A percentile compares a stretch with the other conserved stretches of the same genome.
These are phyloP conservation scores for Epichloe gansuensis DNA, from an alignment of 2,329 filamentous ascomycete genomes.

Conservation along the genomic window DNA sequence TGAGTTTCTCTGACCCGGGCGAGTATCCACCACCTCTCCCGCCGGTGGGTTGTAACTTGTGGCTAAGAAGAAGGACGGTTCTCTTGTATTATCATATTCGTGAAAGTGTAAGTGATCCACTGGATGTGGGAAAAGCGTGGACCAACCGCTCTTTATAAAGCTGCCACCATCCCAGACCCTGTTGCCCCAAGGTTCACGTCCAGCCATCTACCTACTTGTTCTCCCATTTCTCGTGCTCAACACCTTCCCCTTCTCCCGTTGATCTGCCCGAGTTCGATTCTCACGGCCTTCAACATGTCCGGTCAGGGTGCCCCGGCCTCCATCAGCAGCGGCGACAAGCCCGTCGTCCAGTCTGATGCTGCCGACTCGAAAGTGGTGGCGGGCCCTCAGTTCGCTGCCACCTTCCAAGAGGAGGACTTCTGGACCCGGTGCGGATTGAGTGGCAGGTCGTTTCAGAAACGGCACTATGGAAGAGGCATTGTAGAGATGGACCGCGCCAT, in stretches of 20 bases:
- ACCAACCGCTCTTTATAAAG: neutral
- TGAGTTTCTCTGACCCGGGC: neutral
- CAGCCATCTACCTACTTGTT: no score
- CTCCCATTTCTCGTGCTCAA: no score
- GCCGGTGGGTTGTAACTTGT: neutral
- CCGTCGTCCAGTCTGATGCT: neutral
- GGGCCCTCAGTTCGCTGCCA: constrained; percentile 5
- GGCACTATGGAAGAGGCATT: constrained; percentile 17
- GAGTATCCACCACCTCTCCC: neutral
- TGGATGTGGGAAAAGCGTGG: neutral
- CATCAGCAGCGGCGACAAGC: constrained; percentile 5
- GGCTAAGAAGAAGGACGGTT: neutral
- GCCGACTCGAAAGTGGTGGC: constrained; percentile 5
- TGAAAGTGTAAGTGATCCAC: neutral
- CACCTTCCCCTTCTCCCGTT: neutral
- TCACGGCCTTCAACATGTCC: constrained; percentile 1
- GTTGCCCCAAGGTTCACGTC: no score
- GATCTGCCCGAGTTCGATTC: neutral
- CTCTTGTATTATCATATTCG: neutral
- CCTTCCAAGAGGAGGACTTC: constrained; percentile 17
- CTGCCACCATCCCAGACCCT: neutral
- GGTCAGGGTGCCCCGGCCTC: neutral
- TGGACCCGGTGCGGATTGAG: constrained; percentile 24
- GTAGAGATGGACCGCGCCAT: constrained; percentile 33
- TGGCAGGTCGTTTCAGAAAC: constrained; percentile 22